A percentile compares a stretch with the other conserved stretches of the same genome.
phyloP scores from a whole-genome alignment of 768 basidiomycete genomes.

The Boletus subcaerulescens region DNA sequence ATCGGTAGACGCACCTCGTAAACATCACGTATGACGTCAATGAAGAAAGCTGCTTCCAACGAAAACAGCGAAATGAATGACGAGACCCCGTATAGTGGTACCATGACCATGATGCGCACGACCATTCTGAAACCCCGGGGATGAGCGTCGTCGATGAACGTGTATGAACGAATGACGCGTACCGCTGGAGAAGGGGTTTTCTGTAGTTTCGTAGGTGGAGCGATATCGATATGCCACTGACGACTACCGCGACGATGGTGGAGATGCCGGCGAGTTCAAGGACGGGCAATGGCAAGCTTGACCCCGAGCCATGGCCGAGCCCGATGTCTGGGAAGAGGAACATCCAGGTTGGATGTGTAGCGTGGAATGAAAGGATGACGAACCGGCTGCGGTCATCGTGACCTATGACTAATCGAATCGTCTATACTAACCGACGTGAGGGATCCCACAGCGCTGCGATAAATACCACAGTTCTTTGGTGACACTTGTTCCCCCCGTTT shows the following conservation, averaged over 20 bases:
- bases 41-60: constrained; percentile 91
- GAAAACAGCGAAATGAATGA: constrained; percentile 93
- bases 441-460: background rate
- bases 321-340: constrained; percentile 11
- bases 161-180: background rate
- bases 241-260: constrained; percentile 65
- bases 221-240: constrained; percentile 72
- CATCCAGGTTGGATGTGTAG: background rate
- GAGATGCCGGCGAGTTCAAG: constrained; percentile 61
- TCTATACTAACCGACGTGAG: no score
- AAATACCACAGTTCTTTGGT: background rate
- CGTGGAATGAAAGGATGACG: background rate
- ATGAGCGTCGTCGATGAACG: constrained; percentile 4
- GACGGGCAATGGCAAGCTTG: constrained; percentile 53
- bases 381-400: background rate
- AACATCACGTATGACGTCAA: constrained; percentile 91
- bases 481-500: no score
- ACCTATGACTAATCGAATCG: background rate
- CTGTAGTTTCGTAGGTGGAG: constrained; percentile 86
- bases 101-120: constrained; percentile 95
- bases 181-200: constrained; percentile 80
- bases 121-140: constrained; percentile 59
- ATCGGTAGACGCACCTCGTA: constrained; percentile 70
- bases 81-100: constrained; percentile 87
- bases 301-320: constrained; percentile 51